A percentile compares a stretch with the other conserved stretches of the same genome.
These are phyloP conservation scores for Colletotrichum sp. DNA, from an alignment of 2,329 filamentous ascomycete species.

Conservation along the genomic window DNA sequence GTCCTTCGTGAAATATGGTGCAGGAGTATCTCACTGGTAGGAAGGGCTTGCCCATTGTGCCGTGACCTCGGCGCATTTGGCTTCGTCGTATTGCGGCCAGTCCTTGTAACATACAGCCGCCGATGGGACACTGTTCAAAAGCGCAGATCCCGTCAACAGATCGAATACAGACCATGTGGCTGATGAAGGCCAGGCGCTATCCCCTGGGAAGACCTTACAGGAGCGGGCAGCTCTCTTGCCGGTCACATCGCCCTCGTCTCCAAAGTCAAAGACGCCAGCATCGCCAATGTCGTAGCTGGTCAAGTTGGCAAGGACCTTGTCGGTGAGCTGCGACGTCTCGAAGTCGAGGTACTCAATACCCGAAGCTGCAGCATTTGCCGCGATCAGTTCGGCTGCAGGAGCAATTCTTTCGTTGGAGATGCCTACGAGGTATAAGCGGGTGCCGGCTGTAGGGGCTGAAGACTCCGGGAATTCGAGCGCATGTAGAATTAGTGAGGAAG, in stretches of 20 bases:
- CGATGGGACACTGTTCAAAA: slow-evolving; percentile 27
- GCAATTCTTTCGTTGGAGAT: neutral
- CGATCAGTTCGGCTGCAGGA: neutral
- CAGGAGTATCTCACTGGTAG: slow-evolving; percentile 45
- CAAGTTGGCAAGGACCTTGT: neutral
- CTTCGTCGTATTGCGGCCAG: slow-evolving; percentile 38
- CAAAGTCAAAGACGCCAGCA: neutral
- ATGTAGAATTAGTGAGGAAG: neutral
- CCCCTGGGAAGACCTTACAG: slow-evolving; percentile 17
- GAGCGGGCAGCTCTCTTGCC: neutral
- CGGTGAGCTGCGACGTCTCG: neutral
- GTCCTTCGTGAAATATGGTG: too few relatives aligned
- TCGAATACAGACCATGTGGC: neutral
- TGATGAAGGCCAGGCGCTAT: neutral
- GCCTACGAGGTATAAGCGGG: neutral
- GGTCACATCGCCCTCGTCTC: neutral
- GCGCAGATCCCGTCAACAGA: neutral
- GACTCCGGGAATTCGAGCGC: neutral
- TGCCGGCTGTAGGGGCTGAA: neutral
- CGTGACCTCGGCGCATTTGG: slow-evolving; percentile 33
- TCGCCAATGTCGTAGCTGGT: neutral
- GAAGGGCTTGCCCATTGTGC: slow-evolving; percentile 26
- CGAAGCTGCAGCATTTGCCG: neutral
- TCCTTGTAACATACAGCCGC: slow-evolving; percentile 39
- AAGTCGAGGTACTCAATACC: neutral